Percentiles rank a stretch among this genome's conserved stretches.
Conservation (phyloP, 257 asterid species). For the Capsicum pubescens region DNA sequence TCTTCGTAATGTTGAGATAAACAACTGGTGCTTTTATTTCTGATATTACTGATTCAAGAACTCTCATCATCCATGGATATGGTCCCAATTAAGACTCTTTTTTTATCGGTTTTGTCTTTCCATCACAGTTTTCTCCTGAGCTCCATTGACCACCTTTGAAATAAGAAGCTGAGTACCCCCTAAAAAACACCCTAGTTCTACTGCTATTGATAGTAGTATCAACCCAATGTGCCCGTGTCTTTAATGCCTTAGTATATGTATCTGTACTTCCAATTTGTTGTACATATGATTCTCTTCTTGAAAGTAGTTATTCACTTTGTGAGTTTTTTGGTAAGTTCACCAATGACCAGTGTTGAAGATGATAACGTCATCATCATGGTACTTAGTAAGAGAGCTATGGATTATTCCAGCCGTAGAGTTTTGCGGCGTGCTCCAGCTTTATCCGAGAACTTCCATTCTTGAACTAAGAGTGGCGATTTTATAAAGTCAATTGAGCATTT, state of each 20-base stretch:
- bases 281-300: too few species aligned
- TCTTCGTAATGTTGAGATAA: conserved; percentile 55
- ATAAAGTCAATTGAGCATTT: conserved; percentile 62
- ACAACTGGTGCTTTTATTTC: conserved; percentile 39
- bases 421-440: conserved; percentile 52
- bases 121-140: conserved; percentile 59
- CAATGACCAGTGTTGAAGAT: too few species aligned
- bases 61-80: conserved; percentile 20
- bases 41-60: too few species aligned
- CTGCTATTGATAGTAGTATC: conserved; percentile 45
- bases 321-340: too few species aligned
- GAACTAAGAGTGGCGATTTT: conserved; percentile 66
- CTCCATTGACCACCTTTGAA: conserved; percentile 46
- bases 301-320: too few species aligned
- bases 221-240: too few species aligned
- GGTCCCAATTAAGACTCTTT: conserved; percentile 49
- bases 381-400: conserved; percentile 28
- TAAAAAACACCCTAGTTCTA: conserved; percentile 54
- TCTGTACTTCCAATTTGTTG: too few species aligned
- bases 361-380: too few species aligned
- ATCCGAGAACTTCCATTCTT: conserved; percentile 52
- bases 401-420: conserved; percentile 61
- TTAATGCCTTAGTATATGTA: too few species aligned
- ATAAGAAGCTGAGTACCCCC: conserved; percentile 68
- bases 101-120: conserved; percentile 56